Evolutionary conservation across 148 eudicot genomes (phyloP).

Genomic region (Vaccinium myrtillus): DNA sequence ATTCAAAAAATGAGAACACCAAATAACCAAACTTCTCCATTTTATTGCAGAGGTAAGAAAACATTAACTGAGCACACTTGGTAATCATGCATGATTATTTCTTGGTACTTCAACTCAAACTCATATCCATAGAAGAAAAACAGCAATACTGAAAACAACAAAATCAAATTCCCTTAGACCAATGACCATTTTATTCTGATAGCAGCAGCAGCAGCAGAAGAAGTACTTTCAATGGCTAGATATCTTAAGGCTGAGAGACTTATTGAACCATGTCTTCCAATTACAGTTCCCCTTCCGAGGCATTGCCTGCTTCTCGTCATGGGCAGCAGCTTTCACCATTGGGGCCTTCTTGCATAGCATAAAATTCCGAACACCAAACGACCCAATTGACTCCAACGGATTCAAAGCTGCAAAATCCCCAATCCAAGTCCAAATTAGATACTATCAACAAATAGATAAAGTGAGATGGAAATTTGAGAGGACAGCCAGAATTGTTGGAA

Average conservation of each 20-base stretch:
- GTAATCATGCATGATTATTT: background rate
- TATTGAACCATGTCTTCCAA: slow-evolving; percentile 83
- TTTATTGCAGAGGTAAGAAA: background rate
- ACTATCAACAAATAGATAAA: background rate
- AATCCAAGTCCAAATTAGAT: background rate
- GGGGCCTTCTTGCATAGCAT: slow-evolving; percentile 58
- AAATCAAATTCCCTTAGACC: background rate
- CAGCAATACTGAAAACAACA: background rate
- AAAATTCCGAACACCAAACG: slow-evolving; percentile 48
- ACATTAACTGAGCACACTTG: background rate
- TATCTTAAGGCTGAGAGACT: slow-evolving; percentile 56
- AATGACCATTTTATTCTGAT: background rate
- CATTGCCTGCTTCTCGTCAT: slow-evolving; percentile 23
- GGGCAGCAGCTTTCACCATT: slow-evolving; percentile 17
- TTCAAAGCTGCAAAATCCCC: slow-evolving; percentile 36
- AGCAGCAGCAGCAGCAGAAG: background rate
- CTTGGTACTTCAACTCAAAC: background rate
- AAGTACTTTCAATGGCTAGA: slow-evolving; percentile 48
- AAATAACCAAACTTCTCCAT: background rate
- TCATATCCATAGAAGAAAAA: background rate
- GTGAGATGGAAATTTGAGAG: background rate
- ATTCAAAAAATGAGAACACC: background rate
- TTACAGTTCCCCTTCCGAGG: slow-evolving; percentile 46
- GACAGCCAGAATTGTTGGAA: background rate
- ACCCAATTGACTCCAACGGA: slow-evolving; percentile 49